These are phyloP conservation scores for Friedmanniomyces endolithicus DNA, from an alignment of 495 filamentous ascomycete species.

Conservation along the genomic window DNA sequence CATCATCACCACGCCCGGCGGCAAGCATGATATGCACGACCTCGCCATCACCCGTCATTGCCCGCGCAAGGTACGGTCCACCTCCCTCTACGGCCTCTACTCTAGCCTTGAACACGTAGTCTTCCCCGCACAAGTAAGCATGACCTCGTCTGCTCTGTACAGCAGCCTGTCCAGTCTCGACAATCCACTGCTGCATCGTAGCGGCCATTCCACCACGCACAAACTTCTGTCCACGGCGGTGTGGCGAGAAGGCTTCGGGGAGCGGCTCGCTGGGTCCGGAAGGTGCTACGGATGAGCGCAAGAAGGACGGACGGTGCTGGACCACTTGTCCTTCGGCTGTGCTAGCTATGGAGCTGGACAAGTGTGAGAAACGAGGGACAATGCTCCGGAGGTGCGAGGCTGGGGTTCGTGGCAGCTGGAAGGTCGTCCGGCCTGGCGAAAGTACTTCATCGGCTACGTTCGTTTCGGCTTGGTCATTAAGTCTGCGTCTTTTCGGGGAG, in stretches of 20 bases:
- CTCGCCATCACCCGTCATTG: neutral
- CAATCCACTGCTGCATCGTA: constrained; percentile 27
- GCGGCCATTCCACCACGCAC: constrained; percentile 30
- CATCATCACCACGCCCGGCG: neutral
- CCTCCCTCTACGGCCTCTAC: constrained; percentile 6
- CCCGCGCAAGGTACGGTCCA: neutral
- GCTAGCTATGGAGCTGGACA: neutral
- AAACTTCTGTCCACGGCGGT: constrained; percentile 30
- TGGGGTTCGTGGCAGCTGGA: neutral
- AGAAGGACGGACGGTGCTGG: constrained; percentile 5
- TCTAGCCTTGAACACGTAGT: constrained; percentile 11
- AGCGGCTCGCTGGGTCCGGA: constrained; percentile 16
- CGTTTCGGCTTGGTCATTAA: neutral
- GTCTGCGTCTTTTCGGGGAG: constrained; percentile 13
- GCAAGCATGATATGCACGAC: constrained; percentile 10
- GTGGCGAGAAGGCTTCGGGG: constrained; percentile 31
- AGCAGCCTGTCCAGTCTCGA: constrained; percentile 26
- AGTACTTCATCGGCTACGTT: neutral
- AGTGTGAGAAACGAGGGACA: neutral
- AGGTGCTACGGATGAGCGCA: constrained; percentile 6
- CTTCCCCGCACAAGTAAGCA: constrained; percentile 9
- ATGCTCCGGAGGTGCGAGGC: neutral
- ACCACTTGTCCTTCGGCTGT: neutral
- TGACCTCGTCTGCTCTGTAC: constrained; percentile 12
- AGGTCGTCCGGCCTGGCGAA: neutral